Evolutionary conservation across 345 rosid genomes (phyloP).

Genomic region (Combretum micranthum): DNA sequence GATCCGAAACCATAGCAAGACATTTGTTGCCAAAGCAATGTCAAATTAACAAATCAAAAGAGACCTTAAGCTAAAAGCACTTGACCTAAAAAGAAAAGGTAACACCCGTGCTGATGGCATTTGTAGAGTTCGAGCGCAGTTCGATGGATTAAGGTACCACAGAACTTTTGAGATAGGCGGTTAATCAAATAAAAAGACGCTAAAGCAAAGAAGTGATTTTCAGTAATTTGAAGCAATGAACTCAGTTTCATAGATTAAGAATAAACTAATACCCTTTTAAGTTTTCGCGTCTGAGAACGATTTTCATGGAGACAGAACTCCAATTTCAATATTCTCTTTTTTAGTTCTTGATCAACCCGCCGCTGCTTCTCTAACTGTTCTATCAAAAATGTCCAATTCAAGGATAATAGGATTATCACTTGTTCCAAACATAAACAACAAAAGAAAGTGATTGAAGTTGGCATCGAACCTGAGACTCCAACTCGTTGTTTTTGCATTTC

Average conservation of each 20-base stretch:
- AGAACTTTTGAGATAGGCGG: no score
- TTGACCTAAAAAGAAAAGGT: no score
- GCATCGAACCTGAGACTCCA: slow-evolving; percentile 68
- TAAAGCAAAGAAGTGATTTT: neutral
- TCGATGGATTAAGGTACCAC: no score
- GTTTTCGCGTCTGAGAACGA: slow-evolving; percentile 72
- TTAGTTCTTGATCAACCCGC: slow-evolving; percentile 76
- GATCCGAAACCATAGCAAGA: no score
- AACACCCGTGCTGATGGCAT: no score
- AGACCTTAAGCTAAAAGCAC: no score
- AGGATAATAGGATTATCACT: neutral
- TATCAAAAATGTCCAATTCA: slow-evolving; percentile 9
- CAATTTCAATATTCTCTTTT: slow-evolving; percentile 76
- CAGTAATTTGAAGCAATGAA: neutral
- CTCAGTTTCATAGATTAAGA: neutral
- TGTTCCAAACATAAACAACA: neutral
- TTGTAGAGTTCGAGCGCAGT: no score
- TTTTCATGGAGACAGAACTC: slow-evolving; percentile 93
- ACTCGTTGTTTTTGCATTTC: slow-evolving; percentile 71
- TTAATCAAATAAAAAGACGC: neutral
- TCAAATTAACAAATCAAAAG: no score
- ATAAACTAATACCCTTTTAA: slow-evolving; percentile 47
- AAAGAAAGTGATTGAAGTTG: neutral
- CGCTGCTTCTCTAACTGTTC: slow-evolving; percentile 79
- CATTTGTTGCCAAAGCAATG: no score